Conservation (phyloP, 2,329 filamentous ascomycete genomes). For the Exophiala xenobiotica region DNA sequence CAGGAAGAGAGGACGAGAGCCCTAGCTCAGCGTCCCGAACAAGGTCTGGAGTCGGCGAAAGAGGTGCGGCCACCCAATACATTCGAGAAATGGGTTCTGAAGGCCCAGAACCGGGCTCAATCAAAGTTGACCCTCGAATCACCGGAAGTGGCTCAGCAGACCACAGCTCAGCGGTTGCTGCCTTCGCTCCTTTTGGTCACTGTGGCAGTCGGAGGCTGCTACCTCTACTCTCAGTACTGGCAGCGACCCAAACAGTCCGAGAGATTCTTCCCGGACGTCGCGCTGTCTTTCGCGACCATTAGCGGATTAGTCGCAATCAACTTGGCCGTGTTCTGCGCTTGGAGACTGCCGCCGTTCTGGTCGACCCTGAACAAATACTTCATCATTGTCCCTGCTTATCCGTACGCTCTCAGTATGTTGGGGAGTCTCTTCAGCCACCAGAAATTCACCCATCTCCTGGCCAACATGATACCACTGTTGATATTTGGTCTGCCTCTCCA, state of each 20-base stretch:
- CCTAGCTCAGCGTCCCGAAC: conserved; percentile 26
- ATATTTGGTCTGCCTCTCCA: conserved; percentile 56
- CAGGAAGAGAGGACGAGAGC: conserved; percentile 35
- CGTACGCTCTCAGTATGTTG: conserved; percentile 52
- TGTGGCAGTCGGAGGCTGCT: conserved; percentile 41
- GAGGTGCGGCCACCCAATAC: conserved; percentile 29
- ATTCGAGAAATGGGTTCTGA: conserved; percentile 30
- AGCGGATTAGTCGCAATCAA: conserved; percentile 53
- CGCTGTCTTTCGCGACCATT: conserved; percentile 54
- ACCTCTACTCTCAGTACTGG: conserved; percentile 50
- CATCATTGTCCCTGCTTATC: conserved; percentile 53
- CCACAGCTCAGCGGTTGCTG: conserved; percentile 43
- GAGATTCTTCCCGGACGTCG: conserved; percentile 50
- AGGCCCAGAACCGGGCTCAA: conserved; percentile 23
- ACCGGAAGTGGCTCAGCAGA: conserved; percentile 25
- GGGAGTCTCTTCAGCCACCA: conserved; percentile 60
- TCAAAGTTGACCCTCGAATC: conserved; percentile 27
- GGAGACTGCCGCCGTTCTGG: conserved; percentile 56
- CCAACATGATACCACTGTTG: conserved; percentile 56
- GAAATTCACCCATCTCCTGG: conserved; percentile 49
- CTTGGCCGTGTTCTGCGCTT: conserved; percentile 50
- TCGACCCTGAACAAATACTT: conserved; percentile 57
- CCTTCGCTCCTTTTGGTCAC: conserved; percentile 44
- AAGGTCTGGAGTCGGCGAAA: conserved; percentile 26
- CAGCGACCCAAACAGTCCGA: conserved; percentile 47